These are phyloP conservation scores for Anthostomella pinea DNA, from an alignment of 2,329 filamentous ascomycete species.

Conservation along the genomic window DNA sequence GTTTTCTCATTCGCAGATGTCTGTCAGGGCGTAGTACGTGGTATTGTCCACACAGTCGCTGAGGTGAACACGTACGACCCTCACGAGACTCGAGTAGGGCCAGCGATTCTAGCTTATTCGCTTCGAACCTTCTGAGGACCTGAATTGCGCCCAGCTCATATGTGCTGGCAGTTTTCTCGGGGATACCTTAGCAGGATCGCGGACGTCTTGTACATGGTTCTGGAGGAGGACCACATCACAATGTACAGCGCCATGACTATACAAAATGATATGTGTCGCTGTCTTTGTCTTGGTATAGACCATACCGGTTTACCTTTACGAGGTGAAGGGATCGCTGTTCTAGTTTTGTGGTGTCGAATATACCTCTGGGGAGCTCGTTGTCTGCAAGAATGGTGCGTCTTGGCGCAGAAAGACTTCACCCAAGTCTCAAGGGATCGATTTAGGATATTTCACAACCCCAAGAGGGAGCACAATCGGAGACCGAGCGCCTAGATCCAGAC, in stretches of 20 bases:
- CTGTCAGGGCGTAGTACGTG: background rate
- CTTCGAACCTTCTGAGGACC: background rate
- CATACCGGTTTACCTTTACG: background rate
- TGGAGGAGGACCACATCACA: background rate
- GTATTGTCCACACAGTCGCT: background rate
- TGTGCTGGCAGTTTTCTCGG: background rate
- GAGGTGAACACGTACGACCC: background rate
- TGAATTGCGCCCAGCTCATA: background rate
- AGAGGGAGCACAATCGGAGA: too few species aligned
- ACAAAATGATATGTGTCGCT: background rate
- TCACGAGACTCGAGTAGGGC: background rate
- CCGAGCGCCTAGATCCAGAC: too few species aligned
- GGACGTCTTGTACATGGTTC: background rate
- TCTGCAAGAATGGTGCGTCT: too few species aligned
- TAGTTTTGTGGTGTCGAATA: too few species aligned
- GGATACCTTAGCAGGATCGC: background rate
- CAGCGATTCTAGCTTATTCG: background rate
- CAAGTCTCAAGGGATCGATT: too few species aligned
- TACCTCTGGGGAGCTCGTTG: too few species aligned
- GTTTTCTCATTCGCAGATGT: background rate
- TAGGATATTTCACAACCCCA: too few species aligned
- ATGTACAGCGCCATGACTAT: background rate
- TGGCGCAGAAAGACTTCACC: too few species aligned
- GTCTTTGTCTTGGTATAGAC: background rate
- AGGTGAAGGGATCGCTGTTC: background rate